Conservation (phyloP, 2,329 filamentous ascomycete genomes). For the Cordyceps pruinosa region DNA sequence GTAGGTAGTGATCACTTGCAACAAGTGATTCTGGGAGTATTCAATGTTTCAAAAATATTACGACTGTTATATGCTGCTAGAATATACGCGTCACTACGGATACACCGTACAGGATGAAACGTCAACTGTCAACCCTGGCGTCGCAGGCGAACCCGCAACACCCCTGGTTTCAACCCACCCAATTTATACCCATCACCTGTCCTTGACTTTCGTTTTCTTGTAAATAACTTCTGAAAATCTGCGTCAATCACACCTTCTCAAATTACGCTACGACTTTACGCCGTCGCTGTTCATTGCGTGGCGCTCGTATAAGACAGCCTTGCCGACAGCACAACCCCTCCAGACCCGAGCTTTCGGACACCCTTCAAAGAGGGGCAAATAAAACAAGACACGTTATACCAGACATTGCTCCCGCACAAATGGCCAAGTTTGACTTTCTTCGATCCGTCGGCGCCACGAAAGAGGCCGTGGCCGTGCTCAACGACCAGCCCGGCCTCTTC, state of each 20-base stretch:
- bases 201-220: not conserved
- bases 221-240: not conserved
- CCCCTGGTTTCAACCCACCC: conserved; percentile 15
- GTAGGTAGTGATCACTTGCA: not conserved
- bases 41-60: not conserved
- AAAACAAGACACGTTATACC: conserved; percentile 14
- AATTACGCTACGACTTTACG: no score
- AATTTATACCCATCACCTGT: conserved; percentile 7
- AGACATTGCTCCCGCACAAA: no score
- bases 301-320: no score
- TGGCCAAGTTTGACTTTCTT: conserved; percentile 53
- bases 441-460: conserved; percentile 49
- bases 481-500: conserved; percentile 55
- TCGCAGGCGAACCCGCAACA: conserved; percentile 11
- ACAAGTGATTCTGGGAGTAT: not conserved
- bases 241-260: no score
- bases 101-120: conserved; percentile 4
- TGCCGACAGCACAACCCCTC: no score
- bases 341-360: no score
- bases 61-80: not conserved
- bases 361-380: not conserved
- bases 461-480: conserved; percentile 51
- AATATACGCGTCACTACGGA: not conserved
- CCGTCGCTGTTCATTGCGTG: no score
- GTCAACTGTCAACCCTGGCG: not conserved